These are phyloP conservation scores for Zygnema cylindricum DNA, from an alignment of 139 green algal genomes.

Conservation along the genomic window DNA sequence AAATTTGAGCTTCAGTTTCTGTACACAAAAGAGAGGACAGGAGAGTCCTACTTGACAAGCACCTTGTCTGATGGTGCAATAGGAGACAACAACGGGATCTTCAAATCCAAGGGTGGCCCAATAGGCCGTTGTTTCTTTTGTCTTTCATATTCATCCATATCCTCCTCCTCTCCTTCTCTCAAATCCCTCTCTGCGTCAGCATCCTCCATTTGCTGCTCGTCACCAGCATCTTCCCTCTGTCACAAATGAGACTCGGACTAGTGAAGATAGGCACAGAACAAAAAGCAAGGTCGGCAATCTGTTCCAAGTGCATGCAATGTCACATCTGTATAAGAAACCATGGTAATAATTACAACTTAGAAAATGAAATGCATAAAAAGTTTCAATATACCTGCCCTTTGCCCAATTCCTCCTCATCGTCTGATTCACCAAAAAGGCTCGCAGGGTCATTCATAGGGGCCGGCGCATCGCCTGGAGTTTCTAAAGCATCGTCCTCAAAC, in stretches of 20 bases:
- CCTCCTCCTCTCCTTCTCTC: background rate
- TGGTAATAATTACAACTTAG: constrained; percentile 6
- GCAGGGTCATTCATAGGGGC: background rate
- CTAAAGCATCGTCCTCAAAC: background rate
- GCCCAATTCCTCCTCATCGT: background rate
- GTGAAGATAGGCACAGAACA: too few relatives aligned
- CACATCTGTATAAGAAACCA: too few relatives aligned
- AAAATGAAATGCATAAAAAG: background rate
- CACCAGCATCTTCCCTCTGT: background rate
- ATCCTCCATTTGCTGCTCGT: background rate
- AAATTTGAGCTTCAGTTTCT: too few relatives aligned
- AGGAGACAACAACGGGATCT: background rate
- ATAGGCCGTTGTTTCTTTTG: background rate
- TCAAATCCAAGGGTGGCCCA: background rate
- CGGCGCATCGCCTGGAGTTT: background rate
- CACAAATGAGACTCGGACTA: too few relatives aligned
- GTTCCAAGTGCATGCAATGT: too few relatives aligned
- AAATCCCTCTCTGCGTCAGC: background rate
- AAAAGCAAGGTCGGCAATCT: too few relatives aligned
- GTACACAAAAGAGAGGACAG: too few relatives aligned
- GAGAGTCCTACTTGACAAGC: too few relatives aligned
- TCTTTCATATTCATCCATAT: background rate
- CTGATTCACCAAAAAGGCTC: background rate
- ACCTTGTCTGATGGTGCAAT: background rate
- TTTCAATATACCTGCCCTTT: background rate